Evolutionary conservation across 192 early-diverging fungal genomes (phyloP), one percentile per base, ranked within the genome.

Genomic region (Dimargaris xerosporica): DNA sequence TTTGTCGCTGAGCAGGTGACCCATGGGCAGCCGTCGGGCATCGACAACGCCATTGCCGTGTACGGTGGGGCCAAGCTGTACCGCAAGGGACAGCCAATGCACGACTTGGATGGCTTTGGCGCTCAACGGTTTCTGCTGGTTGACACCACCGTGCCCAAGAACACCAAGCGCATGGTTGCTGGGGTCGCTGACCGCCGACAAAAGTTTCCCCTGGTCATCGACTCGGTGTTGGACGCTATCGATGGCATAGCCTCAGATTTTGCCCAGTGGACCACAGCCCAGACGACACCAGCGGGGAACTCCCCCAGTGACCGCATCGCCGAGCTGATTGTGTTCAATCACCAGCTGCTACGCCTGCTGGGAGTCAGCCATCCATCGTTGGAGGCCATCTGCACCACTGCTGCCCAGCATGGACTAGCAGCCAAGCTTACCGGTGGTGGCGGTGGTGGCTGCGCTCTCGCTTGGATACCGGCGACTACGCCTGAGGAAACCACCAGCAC

Each of bases 371-470:
- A 97, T 68, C 80, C 85, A 31, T 66, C 79, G 31, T 69, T 97
- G 3, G 96, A 99, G 55, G 83, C 69, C 31, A 75, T 99, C 19
- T 70, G 87, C 9, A 70, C 69, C 15, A 85, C 90, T 19, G 82
- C 90, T 0, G 68, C 71, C 0, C 30, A 65, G n/a, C 67, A 78
- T 44, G 78, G 76, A 0, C 69, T 96, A 65, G 76, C 78, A 34
- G 80, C 90, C 21, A 99, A 99, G 72, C 71, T 99, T 34, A 99
- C 96, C 4, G 96, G 96, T 34, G 92, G 91, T 28, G 94, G 96
- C 30, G 96, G 96, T 45, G 96, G 96, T 60, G 96, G 96, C 15
- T 99, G 96, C 70, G 88, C 89, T 23, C 66, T 99, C 53, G 91
- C 89, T 0, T 72, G 89, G 54, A 66, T 92, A 23, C 78, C 82